These are phyloP conservation scores for Thermomyces lanuginosus DNA, from an alignment of 2,329 filamentous ascomycete species.

Conservation along the genomic window DNA sequence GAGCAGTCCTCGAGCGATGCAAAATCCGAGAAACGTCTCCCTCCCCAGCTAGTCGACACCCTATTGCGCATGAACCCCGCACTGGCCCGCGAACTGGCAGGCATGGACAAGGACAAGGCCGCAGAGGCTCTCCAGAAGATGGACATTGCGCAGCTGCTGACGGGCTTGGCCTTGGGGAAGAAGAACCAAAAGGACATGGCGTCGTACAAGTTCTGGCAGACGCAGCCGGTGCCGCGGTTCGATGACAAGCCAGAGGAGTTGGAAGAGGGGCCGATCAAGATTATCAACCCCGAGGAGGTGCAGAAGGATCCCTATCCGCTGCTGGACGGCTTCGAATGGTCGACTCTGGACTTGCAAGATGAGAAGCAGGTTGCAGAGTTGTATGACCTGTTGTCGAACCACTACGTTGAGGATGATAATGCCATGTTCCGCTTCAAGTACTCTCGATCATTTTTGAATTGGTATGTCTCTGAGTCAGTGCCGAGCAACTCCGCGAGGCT, in stretches of 20 bases:
- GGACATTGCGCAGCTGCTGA: conserved; percentile 33
- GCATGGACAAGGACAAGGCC: conserved; percentile 45
- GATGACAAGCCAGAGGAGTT: conserved; percentile 40
- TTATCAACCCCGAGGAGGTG: conserved; percentile 62
- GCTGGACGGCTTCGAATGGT: conserved; percentile 82
- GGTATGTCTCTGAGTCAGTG: conserved; percentile 36
- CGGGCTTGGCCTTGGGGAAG: conserved; percentile 49
- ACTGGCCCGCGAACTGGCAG: conserved; percentile 56
- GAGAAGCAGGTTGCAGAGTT: conserved; percentile 71
- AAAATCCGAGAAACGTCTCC: conserved; percentile 17
- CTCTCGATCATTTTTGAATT: conserved; percentile 72
- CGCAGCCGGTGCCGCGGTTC: conserved; percentile 84
- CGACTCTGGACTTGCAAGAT: conserved; percentile 68
- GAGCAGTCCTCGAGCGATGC: conserved; percentile 9
- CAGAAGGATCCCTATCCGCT: conserved; percentile 60
- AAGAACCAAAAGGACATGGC: conserved; percentile 95
- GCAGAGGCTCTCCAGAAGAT: conserved; percentile 35
- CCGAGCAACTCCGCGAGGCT: too few species aligned
- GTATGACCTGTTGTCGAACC: conserved; percentile 75
- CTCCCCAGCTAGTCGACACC: conserved; percentile 21
- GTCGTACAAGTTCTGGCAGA: conserved; percentile 97
- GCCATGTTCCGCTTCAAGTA: conserved; percentile 98
- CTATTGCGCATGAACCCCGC: conserved; percentile 40
- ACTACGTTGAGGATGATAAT: conserved; percentile 95
- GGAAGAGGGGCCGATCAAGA: conserved; percentile 69